Conservation (phyloP, 108 stramenopile genomes). For the Cyclostephanos tholiformis region DNA sequence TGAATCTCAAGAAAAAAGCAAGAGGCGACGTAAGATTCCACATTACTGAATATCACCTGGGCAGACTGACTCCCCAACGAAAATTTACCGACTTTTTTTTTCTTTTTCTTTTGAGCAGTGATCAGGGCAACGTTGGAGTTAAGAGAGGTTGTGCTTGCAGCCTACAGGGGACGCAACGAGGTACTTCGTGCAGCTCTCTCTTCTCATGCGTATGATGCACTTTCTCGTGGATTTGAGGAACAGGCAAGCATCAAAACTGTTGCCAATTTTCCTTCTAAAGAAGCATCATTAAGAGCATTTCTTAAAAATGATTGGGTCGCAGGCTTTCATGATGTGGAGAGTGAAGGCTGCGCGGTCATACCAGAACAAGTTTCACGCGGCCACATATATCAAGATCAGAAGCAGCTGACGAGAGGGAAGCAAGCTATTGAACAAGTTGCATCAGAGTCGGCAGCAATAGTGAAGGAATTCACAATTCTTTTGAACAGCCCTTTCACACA, state of each 20-base stretch:
- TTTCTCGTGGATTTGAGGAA: slow-evolving; percentile 59
- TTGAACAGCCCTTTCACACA: slow-evolving; percentile 68
- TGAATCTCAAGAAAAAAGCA: slow-evolving; percentile 55
- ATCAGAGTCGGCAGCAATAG: slow-evolving; percentile 53
- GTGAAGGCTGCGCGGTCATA: slow-evolving; percentile 32
- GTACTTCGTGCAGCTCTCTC: slow-evolving; percentile 62
- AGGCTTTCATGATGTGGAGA: slow-evolving; percentile 57
- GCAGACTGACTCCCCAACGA: no score
- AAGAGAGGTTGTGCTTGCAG: slow-evolving; percentile 68
- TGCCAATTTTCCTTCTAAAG: slow-evolving; percentile 45
- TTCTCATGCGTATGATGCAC: slow-evolving; percentile 53
- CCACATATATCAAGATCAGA: slow-evolving; percentile 23
- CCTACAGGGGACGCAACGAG: slow-evolving; percentile 63
- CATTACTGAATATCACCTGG: no score
- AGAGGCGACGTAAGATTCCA: no score
- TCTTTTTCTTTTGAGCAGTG: no score
- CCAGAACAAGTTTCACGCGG: slow-evolving; percentile 57
- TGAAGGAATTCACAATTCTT: slow-evolving; percentile 60
- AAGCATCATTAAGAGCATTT: slow-evolving; percentile 53
- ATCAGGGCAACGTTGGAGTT: slow-evolving; percentile 65
- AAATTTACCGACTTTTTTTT: no score
- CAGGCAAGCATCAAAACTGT: neutral
- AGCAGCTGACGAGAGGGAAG: slow-evolving; percentile 36
- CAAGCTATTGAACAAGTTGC: slow-evolving; percentile 53
- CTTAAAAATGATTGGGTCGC: slow-evolving; percentile 62